Evolutionary conservation across 2,329 filamentous ascomycete species (phyloP), one percentile per base, ranked within the genome.

Genomic region (Diaporthe destruens): DNA sequence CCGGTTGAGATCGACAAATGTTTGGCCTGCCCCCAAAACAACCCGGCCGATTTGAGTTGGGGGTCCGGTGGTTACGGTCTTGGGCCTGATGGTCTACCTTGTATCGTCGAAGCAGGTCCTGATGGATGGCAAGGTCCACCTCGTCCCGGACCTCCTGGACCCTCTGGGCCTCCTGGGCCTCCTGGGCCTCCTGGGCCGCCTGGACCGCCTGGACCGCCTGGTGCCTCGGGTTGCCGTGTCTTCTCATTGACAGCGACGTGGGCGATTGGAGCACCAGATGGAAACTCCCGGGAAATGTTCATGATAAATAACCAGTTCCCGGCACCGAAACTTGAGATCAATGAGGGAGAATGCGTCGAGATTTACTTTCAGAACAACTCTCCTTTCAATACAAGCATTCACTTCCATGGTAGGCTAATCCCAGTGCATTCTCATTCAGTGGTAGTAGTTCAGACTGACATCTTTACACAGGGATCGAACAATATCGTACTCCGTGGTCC

Each of bases 241-340:
- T 66, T 66, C 29, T 39, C 34, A 39, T 39, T 66, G 61, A 66
- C 47, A 16, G 20, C 20, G 20, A 66, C 61, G 7, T 66, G 61
- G 61, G 47, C 2, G 6, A 66, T 44, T 20, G 20, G 32, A 7
- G 61, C 61, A 36, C 61, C 61, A 39, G 61, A 66, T 39, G 61
- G 61, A 9, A 53, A 66, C 32, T n/a, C 32, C 20, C 61, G 84
- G 16, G 75, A 84, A 53, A 84, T 86, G 80, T 76, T 86, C 74
- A 81, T 91, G 54, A 80, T 91, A 76, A 92, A 92, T 74, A 87
- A 86, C 14, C 84, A 89, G 76, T 89, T 88, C 63, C 91, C 91
- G 0, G 92, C 90, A 0, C 91, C 91, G 0, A 81, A 84, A 1
- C 84, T 93, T 11, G 84, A 87, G 61, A 83, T 87, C 11, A 80